phyloP scores from a whole-genome alignment of 2,329 filamentous ascomycete genomes.

The Coniosporium tulheliwenetii region DNA sequence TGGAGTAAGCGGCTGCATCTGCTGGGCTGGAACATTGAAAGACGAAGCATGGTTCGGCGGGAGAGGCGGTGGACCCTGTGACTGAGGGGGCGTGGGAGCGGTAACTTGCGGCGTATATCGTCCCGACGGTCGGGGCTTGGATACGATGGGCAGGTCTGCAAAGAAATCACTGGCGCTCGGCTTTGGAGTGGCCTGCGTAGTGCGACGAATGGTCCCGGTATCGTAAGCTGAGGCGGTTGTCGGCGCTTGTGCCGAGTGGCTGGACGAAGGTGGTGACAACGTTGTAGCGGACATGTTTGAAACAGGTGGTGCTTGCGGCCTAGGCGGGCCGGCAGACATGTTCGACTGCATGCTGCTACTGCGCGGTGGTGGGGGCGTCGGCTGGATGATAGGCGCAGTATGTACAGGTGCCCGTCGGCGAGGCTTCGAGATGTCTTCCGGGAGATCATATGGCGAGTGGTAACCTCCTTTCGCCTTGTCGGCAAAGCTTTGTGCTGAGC shows the following conservation, averaged over 20 bases:
- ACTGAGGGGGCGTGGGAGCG: slow-evolving; percentile 7
- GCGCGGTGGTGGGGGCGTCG: slow-evolving; percentile 32
- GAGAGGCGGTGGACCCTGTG: slow-evolving; percentile 4
- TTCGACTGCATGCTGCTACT: slow-evolving; percentile 40
- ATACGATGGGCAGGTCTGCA: slow-evolving; percentile 28
- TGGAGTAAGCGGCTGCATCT: slow-evolving; percentile 1
- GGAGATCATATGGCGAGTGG: slow-evolving; percentile 85
- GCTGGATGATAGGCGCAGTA: slow-evolving; percentile 17
- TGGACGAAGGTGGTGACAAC: slow-evolving; percentile 24
- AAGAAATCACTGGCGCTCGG: slow-evolving; percentile 27
- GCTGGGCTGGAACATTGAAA: not conserved
- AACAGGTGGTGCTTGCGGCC: slow-evolving; percentile 3
- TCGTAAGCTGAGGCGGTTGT: not conserved
- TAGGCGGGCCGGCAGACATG: slow-evolving; percentile 4
- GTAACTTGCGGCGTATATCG: slow-evolving; percentile 20
- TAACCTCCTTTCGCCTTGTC: slow-evolving; percentile 88
- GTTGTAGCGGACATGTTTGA: slow-evolving; percentile 17
- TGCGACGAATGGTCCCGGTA: not conserved
- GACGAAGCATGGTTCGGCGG: slow-evolving; percentile 1
- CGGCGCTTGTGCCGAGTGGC: slow-evolving; percentile 17
- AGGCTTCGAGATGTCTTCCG: slow-evolving; percentile 67
- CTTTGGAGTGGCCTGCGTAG: slow-evolving; percentile 4
- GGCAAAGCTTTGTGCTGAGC: slow-evolving; percentile 58
- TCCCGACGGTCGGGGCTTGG: slow-evolving; percentile 23
- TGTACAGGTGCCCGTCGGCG: slow-evolving; percentile 37